Base-by-base conservation (phyloP, 768 basidiomycete genomes). In the Rubroboletus satanas region DNA sequence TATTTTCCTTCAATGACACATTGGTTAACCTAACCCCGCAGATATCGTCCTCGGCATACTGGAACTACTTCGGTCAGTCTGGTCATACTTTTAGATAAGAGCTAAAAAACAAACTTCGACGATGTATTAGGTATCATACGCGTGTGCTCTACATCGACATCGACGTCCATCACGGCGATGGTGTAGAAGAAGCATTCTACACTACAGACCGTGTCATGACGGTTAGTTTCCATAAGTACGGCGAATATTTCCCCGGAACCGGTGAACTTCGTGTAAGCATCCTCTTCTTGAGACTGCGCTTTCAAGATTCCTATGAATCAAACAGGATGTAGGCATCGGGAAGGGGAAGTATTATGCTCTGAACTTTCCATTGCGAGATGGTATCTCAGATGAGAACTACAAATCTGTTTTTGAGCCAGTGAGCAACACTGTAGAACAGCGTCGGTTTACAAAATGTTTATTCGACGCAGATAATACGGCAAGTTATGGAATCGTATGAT, bases 161-260 rank as follows among this genome's bases (percentile, higher is more conserved):
- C 55, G 97, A 99, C 68, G 92, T 97, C 1, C 97, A 99, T 68
- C 97, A 99, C 58, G 97, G 97, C 15, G 97, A 99, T 71, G 97
- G 97, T 41, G 97, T 99, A 23, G 97, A 99, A 69, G 97, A 99
- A 72, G 97, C 97, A 0, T 99, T 99, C 71, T 99, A 98, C 71
- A 95, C 94, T 4, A 98, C 97, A 21, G 96, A 99, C 69, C 82
- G 97, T 42, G 97, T 99, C 53, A 98, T 98, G 97, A 98, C 96
- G 0, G 87, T 87, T 66, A 94, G 91, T 63, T 97, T 98, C 73
- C 97, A 99, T 70, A 98, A 98, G 72, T 99, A 98, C 60, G 97
- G 97, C 33, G 97, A 99, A 72, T 99, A 90, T 72, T 99, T 99
- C 72, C 97, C 97, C 28, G 97, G 97, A 39, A 99, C 97, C 7